Conservation (phyloP, 2,329 filamentous ascomycete genomes). For the Botrytis galanthina region DNA sequence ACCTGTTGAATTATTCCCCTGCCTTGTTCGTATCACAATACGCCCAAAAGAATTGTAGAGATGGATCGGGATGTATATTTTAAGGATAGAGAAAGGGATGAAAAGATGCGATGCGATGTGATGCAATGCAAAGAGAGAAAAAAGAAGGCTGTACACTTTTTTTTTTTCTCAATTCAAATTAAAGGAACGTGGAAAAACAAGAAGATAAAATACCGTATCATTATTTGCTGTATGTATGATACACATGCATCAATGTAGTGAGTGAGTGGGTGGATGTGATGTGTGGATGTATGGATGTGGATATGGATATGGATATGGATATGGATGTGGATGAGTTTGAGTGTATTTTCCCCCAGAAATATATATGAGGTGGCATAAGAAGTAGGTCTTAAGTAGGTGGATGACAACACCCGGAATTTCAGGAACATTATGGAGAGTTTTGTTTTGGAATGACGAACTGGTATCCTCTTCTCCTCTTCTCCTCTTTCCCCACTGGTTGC, state of each 20-base stretch:
- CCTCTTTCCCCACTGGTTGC: neutral
- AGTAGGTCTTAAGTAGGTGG: neutral
- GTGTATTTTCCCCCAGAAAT: neutral
- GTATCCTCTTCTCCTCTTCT: neutral
- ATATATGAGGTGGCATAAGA: conserved; percentile 13
- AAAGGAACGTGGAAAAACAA: conserved; percentile 5
- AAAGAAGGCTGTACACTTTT: conserved; percentile 3
- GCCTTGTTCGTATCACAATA: neutral
- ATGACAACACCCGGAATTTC: neutral
- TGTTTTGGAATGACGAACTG: neutral
- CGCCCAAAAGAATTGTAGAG: neutral
- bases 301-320: neutral
- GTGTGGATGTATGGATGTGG: neutral
- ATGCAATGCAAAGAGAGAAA: neutral
- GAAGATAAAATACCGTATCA: neutral
- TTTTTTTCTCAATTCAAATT: neutral
- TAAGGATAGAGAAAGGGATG: neutral
- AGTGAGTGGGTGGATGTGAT: neutral
- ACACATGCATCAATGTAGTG: conserved; percentile 1
- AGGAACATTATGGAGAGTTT: conserved; percentile 3
- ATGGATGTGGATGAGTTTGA: neutral
- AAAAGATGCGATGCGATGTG: neutral
- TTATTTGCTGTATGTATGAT: conserved; percentile 13
- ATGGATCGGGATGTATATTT: neutral
- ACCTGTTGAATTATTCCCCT: neutral